Percentiles rank a stretch among this genome's conserved stretches.
Conservation (phyloP, 140 eudicot genomes). For the Erigeron philadelphicus region DNA sequence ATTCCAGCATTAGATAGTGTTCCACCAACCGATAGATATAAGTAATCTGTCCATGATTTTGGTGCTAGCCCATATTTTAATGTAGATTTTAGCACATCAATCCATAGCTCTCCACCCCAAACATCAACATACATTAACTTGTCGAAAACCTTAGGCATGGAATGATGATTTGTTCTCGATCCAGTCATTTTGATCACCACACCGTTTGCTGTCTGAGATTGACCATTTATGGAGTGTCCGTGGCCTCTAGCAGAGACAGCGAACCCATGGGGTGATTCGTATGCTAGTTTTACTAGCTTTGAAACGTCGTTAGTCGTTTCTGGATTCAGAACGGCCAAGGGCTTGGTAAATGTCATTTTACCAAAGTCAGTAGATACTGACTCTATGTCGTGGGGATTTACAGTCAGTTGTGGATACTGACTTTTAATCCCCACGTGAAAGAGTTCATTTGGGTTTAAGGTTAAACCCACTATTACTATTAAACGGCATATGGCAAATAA, state of each 20-base stretch:
- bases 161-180: neutral
- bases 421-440: conserved; percentile 37
- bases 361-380: conserved; percentile 72
- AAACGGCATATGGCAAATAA: conserved; percentile 53
- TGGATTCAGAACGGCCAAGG: conserved; percentile 61
- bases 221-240: conserved; percentile 96
- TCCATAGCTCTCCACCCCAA: conserved; percentile 98
- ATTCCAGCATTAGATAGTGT: conserved; percentile 91
- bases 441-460: conserved; percentile 56
- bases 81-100: conserved; percentile 73
- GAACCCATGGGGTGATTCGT: conserved; percentile 50
- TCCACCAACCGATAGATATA: conserved; percentile 95
- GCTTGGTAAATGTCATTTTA: conserved; percentile 34
- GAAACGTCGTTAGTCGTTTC: conserved; percentile 50
- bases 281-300: conserved; percentile 42
- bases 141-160: conserved; percentile 34
- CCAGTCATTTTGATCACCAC: conserved; percentile 63
- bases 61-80: conserved; percentile 81
- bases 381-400: conserved; percentile 36
- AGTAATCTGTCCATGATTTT: conserved; percentile 90
- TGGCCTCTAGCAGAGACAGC: conserved; percentile 86
- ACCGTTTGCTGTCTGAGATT: conserved; percentile 58
- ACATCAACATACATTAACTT: conserved; percentile 63
- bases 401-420: conserved; percentile 22
- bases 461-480: conserved; percentile 57